These are phyloP conservation scores for Cystobasidium slooffiae DNA, from an alignment of 1,284 basidiomycete genomes.

Conservation along the genomic window DNA sequence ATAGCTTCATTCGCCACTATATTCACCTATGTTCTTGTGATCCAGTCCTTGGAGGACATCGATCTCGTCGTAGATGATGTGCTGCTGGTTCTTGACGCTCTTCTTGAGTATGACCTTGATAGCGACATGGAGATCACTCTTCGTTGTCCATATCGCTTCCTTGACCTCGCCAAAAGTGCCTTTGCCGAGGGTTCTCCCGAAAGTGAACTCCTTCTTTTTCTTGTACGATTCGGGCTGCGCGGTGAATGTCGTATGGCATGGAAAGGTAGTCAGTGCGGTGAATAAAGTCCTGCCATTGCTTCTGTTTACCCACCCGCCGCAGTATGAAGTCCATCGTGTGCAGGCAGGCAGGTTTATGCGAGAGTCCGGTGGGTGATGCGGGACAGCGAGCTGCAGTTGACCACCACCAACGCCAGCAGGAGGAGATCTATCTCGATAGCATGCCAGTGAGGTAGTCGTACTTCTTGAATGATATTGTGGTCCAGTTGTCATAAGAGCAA, in stretches of 20 bases:
- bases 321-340: slow-evolving; percentile 32
- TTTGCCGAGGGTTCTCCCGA: slow-evolving; percentile 66
- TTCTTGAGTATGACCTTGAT: slow-evolving; percentile 85
- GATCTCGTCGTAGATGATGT: slow-evolving; percentile 84
- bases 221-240: slow-evolving; percentile 50
- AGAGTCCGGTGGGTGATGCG: neutral
- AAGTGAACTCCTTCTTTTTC: slow-evolving; percentile 51
- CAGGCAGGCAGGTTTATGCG: neutral
- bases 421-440: too few species aligned
- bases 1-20: too few species aligned
- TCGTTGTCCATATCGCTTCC: slow-evolving; percentile 62
- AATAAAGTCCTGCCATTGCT: neutral
- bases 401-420: neutral
- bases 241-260: neutral
- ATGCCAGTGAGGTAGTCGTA: too few species aligned
- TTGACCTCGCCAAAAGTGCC: slow-evolving; percentile 46
- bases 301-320: slow-evolving; percentile 22
- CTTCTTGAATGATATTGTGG: too few species aligned
- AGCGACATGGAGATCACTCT: slow-evolving; percentile 75
- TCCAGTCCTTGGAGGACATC: slow-evolving; percentile 81
- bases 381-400: too few species aligned
- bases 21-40: slow-evolving; percentile 75
- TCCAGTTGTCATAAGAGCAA: too few species aligned
- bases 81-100: slow-evolving; percentile 72
- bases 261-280: too few species aligned